A percentile compares a stretch with the other conserved stretches of the same genome.
These are phyloP conservation scores for Trichomonascus vanleenenianus DNA, from an alignment of 805 yeast species.

Conservation along the genomic window DNA sequence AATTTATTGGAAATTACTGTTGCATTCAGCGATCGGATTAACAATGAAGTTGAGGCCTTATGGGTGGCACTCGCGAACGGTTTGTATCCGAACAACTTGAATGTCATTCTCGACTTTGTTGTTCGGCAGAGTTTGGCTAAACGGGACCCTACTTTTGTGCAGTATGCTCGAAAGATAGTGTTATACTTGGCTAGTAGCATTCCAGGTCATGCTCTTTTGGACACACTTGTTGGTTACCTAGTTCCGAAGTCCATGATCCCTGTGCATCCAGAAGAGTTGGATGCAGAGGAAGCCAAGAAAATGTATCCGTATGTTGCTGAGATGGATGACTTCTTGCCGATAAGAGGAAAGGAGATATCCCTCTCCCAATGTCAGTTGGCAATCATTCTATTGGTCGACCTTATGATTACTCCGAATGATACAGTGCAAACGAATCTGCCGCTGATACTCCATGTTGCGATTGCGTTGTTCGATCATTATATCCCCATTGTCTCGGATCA, in stretches of 20 bases:
- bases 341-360: conserved; percentile 48
- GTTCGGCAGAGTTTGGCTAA: conserved; percentile 59
- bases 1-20: conserved; percentile 82
- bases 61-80: conserved; percentile 93
- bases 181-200: conserved; percentile 53
- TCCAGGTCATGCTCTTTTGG: conserved; percentile 40
- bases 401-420: conserved; percentile 57
- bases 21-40: conserved; percentile 61
- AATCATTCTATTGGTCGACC: conserved; percentile 74
- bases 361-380: conserved; percentile 86
- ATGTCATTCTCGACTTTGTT: conserved; percentile 63
- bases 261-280: conserved; percentile 35
- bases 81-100: conserved; percentile 57
- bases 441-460: conserved; percentile 65
- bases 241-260: conserved; percentile 92
- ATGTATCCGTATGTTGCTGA: conserved; percentile 72
- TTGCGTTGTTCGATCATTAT: conserved; percentile 84
- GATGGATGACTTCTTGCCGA: conserved; percentile 46
- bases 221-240: conserved; percentile 57
- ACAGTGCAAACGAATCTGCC: conserved; percentile 56
- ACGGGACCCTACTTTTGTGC: conserved; percentile 67
- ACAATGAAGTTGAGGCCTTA: conserved; percentile 84
- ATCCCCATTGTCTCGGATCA: conserved; percentile 75
- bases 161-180: conserved; percentile 71
- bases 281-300: conserved; percentile 28